Evolutionary conservation across 768 basidiomycete genomes (phyloP).

Genomic region (Strobilomyces echinocephalus): DNA sequence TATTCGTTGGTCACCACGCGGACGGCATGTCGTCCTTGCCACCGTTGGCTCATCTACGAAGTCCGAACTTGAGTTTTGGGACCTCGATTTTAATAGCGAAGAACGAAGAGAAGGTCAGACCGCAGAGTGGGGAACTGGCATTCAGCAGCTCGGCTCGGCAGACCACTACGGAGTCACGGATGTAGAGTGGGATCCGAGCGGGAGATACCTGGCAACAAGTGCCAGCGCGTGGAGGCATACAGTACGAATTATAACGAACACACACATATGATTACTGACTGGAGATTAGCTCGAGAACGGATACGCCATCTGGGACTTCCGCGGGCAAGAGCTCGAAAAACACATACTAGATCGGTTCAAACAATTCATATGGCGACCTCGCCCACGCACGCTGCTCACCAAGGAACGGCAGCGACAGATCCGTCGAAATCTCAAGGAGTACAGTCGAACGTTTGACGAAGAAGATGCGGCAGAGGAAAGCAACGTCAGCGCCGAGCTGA

Average conservation of each 20-base stretch:
- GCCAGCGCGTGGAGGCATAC: slow-evolving; percentile 95
- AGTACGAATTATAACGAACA: slow-evolving; percentile 42
- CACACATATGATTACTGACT: slow-evolving; percentile 7
- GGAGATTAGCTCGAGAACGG: slow-evolving; percentile 83
- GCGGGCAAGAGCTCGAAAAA: slow-evolving; percentile 90
- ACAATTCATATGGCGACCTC: slow-evolving; percentile 97
- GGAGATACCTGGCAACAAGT: slow-evolving; percentile 87
- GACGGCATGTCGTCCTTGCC: slow-evolving; percentile 91
- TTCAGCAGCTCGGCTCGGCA: slow-evolving; percentile 77
- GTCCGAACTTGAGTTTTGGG: slow-evolving; percentile 99
- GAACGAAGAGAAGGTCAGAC: slow-evolving; percentile 43
- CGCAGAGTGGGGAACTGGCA: slow-evolving; percentile 78
- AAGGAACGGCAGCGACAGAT: slow-evolving; percentile 86
- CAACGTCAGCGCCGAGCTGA: slow-evolving; percentile 88
- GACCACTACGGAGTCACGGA: slow-evolving; percentile 98
- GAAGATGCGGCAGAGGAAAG: slow-evolving; percentile 95
- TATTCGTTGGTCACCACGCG: slow-evolving; percentile 94
- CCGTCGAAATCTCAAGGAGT: slow-evolving; percentile 86
- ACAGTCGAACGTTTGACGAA: slow-evolving; percentile 89
- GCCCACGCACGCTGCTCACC: slow-evolving; percentile 81
- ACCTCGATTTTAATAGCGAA: slow-evolving; percentile 83
- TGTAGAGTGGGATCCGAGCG: slow-evolving; percentile 97
- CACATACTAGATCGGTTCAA: slow-evolving; percentile 93
- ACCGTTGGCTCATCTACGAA: slow-evolving; percentile 94
- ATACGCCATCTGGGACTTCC: slow-evolving; percentile 96